Evolutionary conservation across 192 early-diverging fungal genomes (phyloP).

Genomic region (Jimgerdemannia lactiflua): DNA sequence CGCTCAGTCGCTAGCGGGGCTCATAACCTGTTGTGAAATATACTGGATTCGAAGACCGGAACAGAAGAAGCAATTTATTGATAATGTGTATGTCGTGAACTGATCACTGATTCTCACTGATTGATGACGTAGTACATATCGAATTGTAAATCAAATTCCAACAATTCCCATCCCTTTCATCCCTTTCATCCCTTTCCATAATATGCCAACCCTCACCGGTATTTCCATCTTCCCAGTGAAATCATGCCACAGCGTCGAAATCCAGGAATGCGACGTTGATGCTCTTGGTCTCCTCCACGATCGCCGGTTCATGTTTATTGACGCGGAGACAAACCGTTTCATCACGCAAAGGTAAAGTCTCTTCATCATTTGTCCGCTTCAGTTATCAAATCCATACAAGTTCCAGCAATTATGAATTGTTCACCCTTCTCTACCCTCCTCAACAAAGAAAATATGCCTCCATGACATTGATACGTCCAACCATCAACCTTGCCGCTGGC

Average conservation of each 20-base stretch:
- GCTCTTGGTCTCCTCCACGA: conserved; percentile 30
- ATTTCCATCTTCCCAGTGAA: conserved; percentile 58
- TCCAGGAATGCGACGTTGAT: conserved; percentile 21
- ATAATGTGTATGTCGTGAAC: no score
- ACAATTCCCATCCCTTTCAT: background rate
- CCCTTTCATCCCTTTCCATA: conserved; percentile 11
- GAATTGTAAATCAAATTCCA: no score
- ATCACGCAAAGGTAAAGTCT: conserved; percentile 28
- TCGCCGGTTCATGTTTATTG: conserved; percentile 41
- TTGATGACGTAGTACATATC: no score
- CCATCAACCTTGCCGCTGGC: conserved; percentile 5
- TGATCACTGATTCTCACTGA: no score
- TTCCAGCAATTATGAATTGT: background rate
- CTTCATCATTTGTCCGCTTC: background rate
- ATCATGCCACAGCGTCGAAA: conserved; percentile 46
- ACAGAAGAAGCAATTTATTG: no score
- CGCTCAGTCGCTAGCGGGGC: no score
- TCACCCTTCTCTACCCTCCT: background rate
- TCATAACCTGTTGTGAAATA: no score
- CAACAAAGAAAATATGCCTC: conserved; percentile 20
- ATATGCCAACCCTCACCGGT: conserved; percentile 5
- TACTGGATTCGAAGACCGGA: no score
- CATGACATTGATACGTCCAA: conserved; percentile 18
- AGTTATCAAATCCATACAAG: background rate
- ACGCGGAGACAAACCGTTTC: conserved; percentile 26